These are phyloP conservation scores for Sclerotinia subarctica DNA, from an alignment of 2,329 filamentous ascomycete genomes.

Conservation along the genomic window DNA sequence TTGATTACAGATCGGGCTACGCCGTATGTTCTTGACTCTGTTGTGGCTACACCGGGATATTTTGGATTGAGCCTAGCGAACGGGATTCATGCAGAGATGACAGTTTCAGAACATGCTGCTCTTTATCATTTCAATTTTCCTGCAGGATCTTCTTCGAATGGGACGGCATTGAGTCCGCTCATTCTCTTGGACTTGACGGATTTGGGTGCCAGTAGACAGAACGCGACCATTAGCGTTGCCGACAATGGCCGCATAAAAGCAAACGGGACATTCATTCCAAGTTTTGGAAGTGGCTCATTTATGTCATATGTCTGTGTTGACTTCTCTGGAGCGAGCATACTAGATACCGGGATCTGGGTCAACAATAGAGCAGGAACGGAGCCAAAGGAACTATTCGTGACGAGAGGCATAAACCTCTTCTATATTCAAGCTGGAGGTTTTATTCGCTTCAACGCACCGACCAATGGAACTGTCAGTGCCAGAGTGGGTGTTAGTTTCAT, in stretches of 20 bases:
- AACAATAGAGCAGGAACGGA: constrained; percentile 52
- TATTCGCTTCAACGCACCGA: constrained; percentile 53
- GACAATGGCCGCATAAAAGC: constrained; percentile 59
- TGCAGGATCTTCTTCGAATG: constrained; percentile 37
- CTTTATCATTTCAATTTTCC: constrained; percentile 65
- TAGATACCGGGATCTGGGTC: constrained; percentile 58
- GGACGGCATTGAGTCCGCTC: constrained; percentile 46
- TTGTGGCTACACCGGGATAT: constrained; percentile 60
- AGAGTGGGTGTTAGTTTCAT: constrained; percentile 70
- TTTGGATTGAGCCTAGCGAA: constrained; percentile 58
- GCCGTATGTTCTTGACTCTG: constrained; percentile 45
- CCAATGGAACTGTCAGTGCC: constrained; percentile 51
- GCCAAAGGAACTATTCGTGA: constrained; percentile 48
- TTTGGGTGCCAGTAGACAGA: constrained; percentile 56
- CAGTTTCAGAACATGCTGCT: constrained; percentile 58
- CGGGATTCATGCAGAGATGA: constrained; percentile 63
- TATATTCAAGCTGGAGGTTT: constrained; percentile 59
- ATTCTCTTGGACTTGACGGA: constrained; percentile 65
- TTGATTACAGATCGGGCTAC: constrained; percentile 46
- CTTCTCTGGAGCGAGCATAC: constrained; percentile 55
- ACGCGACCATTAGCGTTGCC: constrained; percentile 55
- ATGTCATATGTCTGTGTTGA: constrained; percentile 64
- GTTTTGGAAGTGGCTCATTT: constrained; percentile 61
- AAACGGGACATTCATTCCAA: constrained; percentile 58
- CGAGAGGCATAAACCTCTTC: constrained; percentile 50